These are phyloP conservation scores for Aspergillus affinis DNA, from an alignment of 495 filamentous ascomycete genomes.

Conservation along the genomic window DNA sequence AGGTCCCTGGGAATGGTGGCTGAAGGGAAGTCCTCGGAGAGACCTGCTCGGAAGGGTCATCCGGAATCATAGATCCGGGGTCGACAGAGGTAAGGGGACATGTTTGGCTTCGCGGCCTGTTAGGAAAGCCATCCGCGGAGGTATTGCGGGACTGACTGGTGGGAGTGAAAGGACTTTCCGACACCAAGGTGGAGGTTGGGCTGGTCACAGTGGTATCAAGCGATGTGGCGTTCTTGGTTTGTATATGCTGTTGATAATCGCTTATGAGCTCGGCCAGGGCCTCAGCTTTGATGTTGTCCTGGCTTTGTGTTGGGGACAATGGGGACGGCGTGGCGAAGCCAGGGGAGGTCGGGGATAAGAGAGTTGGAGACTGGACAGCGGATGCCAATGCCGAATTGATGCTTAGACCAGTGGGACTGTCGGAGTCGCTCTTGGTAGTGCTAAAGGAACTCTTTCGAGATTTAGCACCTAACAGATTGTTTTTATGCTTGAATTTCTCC, in stretches of 20 bases:
- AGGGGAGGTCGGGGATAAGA: conserved; percentile 74
- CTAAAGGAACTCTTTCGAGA: conserved; percentile 69
- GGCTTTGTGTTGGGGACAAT: conserved; percentile 64
- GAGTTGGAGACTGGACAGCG: conserved; percentile 62
- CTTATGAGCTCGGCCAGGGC: conserved; percentile 50
- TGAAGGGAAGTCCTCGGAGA: conserved; percentile 60
- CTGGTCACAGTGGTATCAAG: conserved; percentile 69
- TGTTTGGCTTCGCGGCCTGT: conserved; percentile 86
- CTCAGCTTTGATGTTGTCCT: conserved; percentile 60
- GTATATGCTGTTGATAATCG: conserved; percentile 51
- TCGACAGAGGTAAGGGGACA: conserved; percentile 73
- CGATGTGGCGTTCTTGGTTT: conserved; percentile 59
- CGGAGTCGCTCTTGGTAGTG: conserved; percentile 56
- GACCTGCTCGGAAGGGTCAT: conserved; percentile 60
- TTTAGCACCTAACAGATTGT: conserved; percentile 67
- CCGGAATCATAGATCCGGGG: conserved; percentile 66
- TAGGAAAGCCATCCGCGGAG: conserved; percentile 51
- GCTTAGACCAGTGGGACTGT: conserved; percentile 40
- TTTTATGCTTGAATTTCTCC: conserved; percentile 95
- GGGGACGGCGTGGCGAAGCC: conserved; percentile 64
- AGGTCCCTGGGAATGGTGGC: conserved; percentile 55
- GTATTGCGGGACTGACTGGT: conserved; percentile 63
- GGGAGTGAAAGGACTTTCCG: conserved; percentile 69
- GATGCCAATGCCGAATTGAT: conserved; percentile 54
- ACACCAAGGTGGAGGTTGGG: conserved; percentile 83